Base-by-base conservation (phyloP, 2,329 filamentous ascomycete genomes). In the Fusarium miscanthi region DNA sequence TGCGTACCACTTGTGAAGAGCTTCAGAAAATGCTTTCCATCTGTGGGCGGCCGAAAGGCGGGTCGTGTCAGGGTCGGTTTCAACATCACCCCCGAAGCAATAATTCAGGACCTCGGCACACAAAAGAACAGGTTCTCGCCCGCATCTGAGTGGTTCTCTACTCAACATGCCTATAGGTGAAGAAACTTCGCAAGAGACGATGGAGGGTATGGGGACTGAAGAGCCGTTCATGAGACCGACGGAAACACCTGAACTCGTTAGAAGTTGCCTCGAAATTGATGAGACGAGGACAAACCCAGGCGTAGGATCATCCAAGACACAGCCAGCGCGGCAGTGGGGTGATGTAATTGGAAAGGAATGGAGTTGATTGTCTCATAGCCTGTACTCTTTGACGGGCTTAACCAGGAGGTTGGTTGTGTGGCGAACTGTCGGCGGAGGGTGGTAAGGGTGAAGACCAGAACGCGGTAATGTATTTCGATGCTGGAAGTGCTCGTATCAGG, bases 91-190 rank as follows among this genome's bases (percentile, higher is more conserved):
- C 1, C 70, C 67, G 35, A 75, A 77, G 53, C 80, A 78, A 41
- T 80, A 76, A 25, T 80, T 80, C 35, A 83, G 70, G 33, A 82
- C 82, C 37, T 80, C 74, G 27, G 79, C 77, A 61, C 80, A 82
- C 13, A 82, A 69, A 23, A 80, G 66, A 7, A 82, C 62, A 1
- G 80, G 76, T n/a, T 79, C 76, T 46, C 70, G 70, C 25, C 75
- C 72, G 49, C 66, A 75, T 31, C 67, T 70, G n/a, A 75, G 69
- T 14, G 67, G 56, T 16, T 76, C 74, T 42, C 65, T 71, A 40
- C 59, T 66, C n/a, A 71, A 51, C 25, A 64, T 42, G 31, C 59
- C 61, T 12, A 72, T 61, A 11, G 76, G 75, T 6, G 75, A 75
- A 13, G 72, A 74, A 41, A 57, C 54, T 25, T 52, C 57, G 40